phyloP scores from a whole-genome alignment of 768 basidiomycete species.

The Mycena metata region DNA sequence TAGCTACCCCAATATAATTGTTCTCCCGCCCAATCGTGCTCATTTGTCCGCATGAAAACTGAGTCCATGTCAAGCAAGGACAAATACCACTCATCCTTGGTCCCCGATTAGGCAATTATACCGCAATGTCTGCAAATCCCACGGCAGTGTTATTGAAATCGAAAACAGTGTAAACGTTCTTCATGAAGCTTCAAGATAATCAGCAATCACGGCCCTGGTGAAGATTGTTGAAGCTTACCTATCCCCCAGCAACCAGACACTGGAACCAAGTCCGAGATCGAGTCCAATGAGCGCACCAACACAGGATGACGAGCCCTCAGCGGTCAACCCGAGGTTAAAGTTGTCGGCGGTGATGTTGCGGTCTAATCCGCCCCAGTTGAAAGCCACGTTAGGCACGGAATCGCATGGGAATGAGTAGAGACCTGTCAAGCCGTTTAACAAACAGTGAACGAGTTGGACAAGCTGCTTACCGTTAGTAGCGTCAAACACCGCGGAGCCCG shows the following conservation, averaged over 20 bases:
- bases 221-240: background rate
- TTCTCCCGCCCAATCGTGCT: no score
- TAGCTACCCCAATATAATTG: background rate
- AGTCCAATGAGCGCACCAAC: slow-evolving; percentile 66
- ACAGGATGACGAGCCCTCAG: slow-evolving; percentile 58
- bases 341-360: slow-evolving; percentile 59
- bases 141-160: slow-evolving; percentile 51
- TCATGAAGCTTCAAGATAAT: slow-evolving; percentile 48
- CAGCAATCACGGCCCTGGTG: background rate
- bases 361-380: slow-evolving; percentile 53
- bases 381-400: slow-evolving; percentile 43
- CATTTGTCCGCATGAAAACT: background rate
- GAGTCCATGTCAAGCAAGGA: background rate
- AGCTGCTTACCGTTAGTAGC: slow-evolving; percentile 37
- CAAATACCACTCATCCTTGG: slow-evolving; percentile 12
- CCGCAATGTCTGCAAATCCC: slow-evolving; percentile 50
- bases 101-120: slow-evolving; percentile 16
- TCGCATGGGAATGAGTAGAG: slow-evolving; percentile 41
- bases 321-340: slow-evolving; percentile 56
- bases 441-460: slow-evolving; percentile 9
- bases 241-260: slow-evolving; percentile 53
- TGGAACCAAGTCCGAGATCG: slow-evolving; percentile 41
- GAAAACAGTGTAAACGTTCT: slow-evolving; percentile 60
- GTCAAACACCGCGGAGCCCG: slow-evolving; percentile 41
- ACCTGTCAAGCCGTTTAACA: background rate